Evolutionary conservation across 1,284 basidiomycete species (phyloP).

Genomic region (Laetiporus sulphureus): DNA sequence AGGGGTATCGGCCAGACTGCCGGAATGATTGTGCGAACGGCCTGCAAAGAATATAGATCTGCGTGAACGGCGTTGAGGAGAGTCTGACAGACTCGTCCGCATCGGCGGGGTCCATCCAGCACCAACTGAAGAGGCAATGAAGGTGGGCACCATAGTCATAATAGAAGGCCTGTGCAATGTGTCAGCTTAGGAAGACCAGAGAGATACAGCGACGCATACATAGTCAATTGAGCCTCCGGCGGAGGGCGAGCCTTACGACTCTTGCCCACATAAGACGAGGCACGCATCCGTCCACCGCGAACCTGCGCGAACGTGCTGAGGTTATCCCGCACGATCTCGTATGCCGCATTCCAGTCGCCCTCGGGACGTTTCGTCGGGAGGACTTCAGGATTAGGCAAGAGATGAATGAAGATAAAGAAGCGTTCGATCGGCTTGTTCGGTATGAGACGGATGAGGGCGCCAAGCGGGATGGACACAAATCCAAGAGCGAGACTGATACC

Average conservation of each 20-base stretch:
- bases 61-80: no score
- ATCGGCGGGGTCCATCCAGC: slow-evolving; percentile 65
- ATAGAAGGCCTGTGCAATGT: slow-evolving; percentile 46
- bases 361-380: slow-evolving; percentile 63
- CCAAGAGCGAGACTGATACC: slow-evolving; percentile 88
- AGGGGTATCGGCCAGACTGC: slow-evolving; percentile 54
- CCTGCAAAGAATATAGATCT: slow-evolving; percentile 84
- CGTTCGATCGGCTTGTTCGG: slow-evolving; percentile 80
- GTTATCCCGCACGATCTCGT: slow-evolving; percentile 79
- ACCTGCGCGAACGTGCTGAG: slow-evolving; percentile 75
- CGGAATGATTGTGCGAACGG: slow-evolving; percentile 81
- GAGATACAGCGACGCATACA: slow-evolving; percentile 20
- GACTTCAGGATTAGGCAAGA: slow-evolving; percentile 64
- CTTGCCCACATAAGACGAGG: slow-evolving; percentile 78
- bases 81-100: slow-evolving; percentile 59
- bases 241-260: slow-evolving; percentile 55
- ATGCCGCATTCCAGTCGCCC: slow-evolving; percentile 68
- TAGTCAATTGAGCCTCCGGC: slow-evolving; percentile 35
- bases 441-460: slow-evolving; percentile 73
- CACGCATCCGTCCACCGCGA: slow-evolving; percentile 80
- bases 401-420: slow-evolving; percentile 55
- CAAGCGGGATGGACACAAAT: slow-evolving; percentile 82
- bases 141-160: slow-evolving; percentile 84
- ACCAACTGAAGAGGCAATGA: slow-evolving; percentile 82
- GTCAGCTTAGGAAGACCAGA: slow-evolving; percentile 15